phyloP scores from a whole-genome alignment of 352 stramenopile species.

The Phytopythium vexans region DNA sequence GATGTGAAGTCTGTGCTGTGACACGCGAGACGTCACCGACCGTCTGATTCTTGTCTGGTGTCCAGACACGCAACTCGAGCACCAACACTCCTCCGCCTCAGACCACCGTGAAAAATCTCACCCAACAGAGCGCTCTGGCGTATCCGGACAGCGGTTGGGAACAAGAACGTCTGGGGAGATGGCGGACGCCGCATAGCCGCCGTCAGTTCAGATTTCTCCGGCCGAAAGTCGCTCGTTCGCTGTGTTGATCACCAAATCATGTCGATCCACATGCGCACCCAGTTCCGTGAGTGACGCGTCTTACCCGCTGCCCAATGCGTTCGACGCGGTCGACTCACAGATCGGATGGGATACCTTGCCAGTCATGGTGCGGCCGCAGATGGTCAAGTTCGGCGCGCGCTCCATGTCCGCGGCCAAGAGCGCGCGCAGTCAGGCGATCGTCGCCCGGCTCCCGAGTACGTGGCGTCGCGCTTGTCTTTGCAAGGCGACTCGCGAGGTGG shows the following conservation, averaged over 20 bases:
- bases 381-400: constrained; percentile 28
- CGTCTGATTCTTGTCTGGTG: too few relatives aligned
- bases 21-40: not conserved
- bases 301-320: not conserved
- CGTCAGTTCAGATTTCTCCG: constrained; percentile 1
- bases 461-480: not conserved
- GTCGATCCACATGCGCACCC: constrained; percentile 47
- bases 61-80: not conserved
- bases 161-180: too few relatives aligned
- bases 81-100: too few relatives aligned
- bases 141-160: too few relatives aligned
- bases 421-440: constrained; percentile 22
- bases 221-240: constrained; percentile 6
- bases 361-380: constrained; percentile 44
- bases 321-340: not conserved
- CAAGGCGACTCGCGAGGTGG: not conserved
- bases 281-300: constrained; percentile 34
- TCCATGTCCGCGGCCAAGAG: constrained; percentile 22
- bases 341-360: not conserved
- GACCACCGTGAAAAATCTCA: too few relatives aligned
- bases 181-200: not conserved
- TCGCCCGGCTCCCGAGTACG: constrained; percentile 24
- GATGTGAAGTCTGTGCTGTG: not conserved
- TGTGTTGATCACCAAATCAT: constrained; percentile 7
- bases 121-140: too few relatives aligned